Evolutionary conservation across 1,284 basidiomycete genomes (phyloP), one percentile per base, ranked within the genome.

Genomic region (Irpex sp.): DNA sequence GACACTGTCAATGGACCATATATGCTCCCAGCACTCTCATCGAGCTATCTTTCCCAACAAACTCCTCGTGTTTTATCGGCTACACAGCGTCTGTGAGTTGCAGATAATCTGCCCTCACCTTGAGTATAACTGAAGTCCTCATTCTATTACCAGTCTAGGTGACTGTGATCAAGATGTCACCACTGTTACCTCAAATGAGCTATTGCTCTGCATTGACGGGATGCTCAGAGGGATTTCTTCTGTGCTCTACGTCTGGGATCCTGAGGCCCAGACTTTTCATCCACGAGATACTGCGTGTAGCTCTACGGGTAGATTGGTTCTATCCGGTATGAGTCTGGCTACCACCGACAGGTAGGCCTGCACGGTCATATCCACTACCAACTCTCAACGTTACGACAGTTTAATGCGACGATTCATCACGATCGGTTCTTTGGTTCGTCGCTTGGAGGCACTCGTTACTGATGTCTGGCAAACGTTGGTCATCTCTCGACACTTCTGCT

Each of bases 31-130:
- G 16, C 8, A 28, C 69, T 72, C 42, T 72, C 75, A 0, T 79
- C 83, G 0, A 75, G 84, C 1, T 86, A 90, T 67, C 70, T 91
- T 23, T 87, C 87, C 4, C 87, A 90, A 68, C 87, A 88, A 71
- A 75, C 80, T 60, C 68, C 71, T 47, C 66, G 75, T 6, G 69
- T 82, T 1, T 82, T 82, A 61, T 77, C 82, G 7, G 79, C 83
- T 10, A 80, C 82, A 18, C 77, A 81, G 67, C 77, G 85, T 63
- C 74, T 81, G 88, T 90, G 64, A 73, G 85, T 71, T 28, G 10
- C 3, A 18, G 39, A 33, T 33, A 33, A 33, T 33, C 28, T 33
- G 39, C 18, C 52, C 52, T 36, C 35, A 12, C 14, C 4, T 35
- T 14, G 5, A 35, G 10, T 28, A 33, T 18, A 28, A 10, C 52